Percentiles rank a stretch among this genome's conserved stretches.
phyloP scores from a whole-genome alignment of 768 basidiomycete species.

The Butyriboletus loyo region DNA sequence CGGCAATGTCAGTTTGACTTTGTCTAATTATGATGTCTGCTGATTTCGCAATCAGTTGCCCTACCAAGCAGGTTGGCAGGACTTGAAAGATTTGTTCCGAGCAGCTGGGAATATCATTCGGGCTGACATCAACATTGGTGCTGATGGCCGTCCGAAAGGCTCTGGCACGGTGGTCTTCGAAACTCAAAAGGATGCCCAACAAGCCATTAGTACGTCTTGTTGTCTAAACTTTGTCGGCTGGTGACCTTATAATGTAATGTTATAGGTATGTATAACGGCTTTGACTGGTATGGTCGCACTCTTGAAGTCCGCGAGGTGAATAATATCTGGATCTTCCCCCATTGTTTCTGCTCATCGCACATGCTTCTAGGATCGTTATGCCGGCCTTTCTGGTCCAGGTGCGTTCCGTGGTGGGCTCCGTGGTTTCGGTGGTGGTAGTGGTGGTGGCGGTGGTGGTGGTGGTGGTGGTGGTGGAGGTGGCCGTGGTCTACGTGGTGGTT shows the following conservation, averaged over 20 bases:
- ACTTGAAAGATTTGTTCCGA: conserved; percentile 95
- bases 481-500: conserved; percentile 20
- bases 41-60: conserved; percentile 58
- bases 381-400: conserved; percentile 71
- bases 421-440: conserved; percentile 46
- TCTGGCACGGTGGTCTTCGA: conserved; percentile 98
- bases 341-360: not conserved
- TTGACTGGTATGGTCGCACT: conserved; percentile 94
- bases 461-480: conserved; percentile 58
- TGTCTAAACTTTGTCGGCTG: not conserved
- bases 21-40: not conserved
- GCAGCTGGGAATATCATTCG: conserved; percentile 93
- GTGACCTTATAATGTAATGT: not conserved
- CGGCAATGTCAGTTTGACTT: conserved; percentile 65
- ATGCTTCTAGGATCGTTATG: conserved; percentile 75
- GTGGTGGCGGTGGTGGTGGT: conserved; percentile 18
- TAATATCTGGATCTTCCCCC: not conserved
- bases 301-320: conserved; percentile 93
- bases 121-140: conserved; percentile 92
- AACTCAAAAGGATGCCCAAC: conserved; percentile 83
- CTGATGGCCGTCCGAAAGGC: conserved; percentile 91
- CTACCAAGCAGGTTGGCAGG: conserved; percentile 98
- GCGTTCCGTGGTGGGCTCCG: conserved; percentile 57
- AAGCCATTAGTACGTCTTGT: conserved; percentile 76
- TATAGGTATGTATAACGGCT: conserved; percentile 93